Base-by-base conservation (phyloP, 306 rosid genomes). In the Alnus glutinosa region DNA sequence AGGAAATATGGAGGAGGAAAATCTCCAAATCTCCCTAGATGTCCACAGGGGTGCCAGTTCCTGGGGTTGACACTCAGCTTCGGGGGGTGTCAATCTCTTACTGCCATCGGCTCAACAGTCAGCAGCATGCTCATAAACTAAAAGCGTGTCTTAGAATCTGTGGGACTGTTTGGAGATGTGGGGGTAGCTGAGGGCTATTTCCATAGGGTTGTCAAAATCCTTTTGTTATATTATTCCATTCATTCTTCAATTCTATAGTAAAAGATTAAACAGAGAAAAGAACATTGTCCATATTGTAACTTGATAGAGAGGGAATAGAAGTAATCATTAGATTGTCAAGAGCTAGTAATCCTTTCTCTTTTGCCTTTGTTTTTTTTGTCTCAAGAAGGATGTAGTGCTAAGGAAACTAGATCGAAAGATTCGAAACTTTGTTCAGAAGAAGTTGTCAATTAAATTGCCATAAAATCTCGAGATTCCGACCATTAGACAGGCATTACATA, bases 201-300 rank as follows among this genome's bases (percentile, higher is more conserved):
- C 61, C 55, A 28, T 39, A 69, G 85, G 48, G 80, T 78, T 78
- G 68, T 44, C 77, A 80, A 78, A 68, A 76, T 80, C 75, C 81
- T 85, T 85, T 87, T 82, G 73, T 76, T 77, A 50, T 78, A 77
- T 16, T 36, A 23, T 71, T 57, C 19, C 16, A 54, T 73, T 79
- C 18, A 68, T 63, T 79, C 54, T 70, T 70, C 47, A 44, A 71
- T n/a, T 62, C 75, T 71, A 5, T 55, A 71, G 49, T 30, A 67
- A 55, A 49, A 75, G 23, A 54, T 63, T 57, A 49, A 71, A 58
- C 36, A 80, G 66, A 80, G 66, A 75, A 80, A 75, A 72, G 59
- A 15, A 37, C 59, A 80, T 69, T 88, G 88, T 88, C 74, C 79
- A 89, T 93, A 91, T 36, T 79, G 92, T 86, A 89, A 79, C 80